Evolutionary conservation across 768 basidiomycete species (phyloP).

Genomic region (Agaricus bisporus): DNA sequence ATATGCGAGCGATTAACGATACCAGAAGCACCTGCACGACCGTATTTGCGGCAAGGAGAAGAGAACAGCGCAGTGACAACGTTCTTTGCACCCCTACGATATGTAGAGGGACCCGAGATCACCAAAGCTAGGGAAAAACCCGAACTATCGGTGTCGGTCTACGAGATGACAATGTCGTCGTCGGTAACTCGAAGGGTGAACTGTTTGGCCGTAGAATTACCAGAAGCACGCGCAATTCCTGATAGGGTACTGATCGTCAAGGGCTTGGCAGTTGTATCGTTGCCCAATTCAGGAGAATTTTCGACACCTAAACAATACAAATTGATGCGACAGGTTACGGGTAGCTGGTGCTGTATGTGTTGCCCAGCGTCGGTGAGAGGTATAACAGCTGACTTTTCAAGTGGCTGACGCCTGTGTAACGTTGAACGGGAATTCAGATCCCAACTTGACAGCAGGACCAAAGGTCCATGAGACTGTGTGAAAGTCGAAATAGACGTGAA

Average conservation of each 20-base stretch:
- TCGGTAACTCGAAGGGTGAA: slow-evolving; percentile 5
- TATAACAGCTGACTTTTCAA: not conserved
- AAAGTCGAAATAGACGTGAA: slow-evolving; percentile 31
- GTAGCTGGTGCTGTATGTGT: not conserved
- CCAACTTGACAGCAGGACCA: slow-evolving; percentile 14
- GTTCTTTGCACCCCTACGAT: no score
- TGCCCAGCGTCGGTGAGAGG: not conserved
- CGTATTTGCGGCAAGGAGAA: no score
- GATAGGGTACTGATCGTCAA: not conserved
- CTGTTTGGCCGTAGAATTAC: not conserved
- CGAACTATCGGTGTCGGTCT: not conserved
- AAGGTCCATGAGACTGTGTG: slow-evolving; percentile 9
- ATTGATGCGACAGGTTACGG: not conserved
- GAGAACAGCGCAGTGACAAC: no score
- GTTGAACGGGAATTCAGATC: slow-evolving; percentile 9
- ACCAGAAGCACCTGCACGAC: no score
- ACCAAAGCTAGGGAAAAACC: no score
- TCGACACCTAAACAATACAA: not conserved
- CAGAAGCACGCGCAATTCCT: slow-evolving; percentile 2
- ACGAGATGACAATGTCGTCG: slow-evolving; percentile 1
- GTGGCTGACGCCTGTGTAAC: not conserved
- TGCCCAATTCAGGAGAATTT: not conserved
- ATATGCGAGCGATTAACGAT: no score
- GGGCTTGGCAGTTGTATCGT: not conserved
- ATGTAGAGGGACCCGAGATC: no score